Evolutionary conservation across 768 basidiomycete genomes (phyloP).

Genomic region (Filobasidium floriforme): DNA sequence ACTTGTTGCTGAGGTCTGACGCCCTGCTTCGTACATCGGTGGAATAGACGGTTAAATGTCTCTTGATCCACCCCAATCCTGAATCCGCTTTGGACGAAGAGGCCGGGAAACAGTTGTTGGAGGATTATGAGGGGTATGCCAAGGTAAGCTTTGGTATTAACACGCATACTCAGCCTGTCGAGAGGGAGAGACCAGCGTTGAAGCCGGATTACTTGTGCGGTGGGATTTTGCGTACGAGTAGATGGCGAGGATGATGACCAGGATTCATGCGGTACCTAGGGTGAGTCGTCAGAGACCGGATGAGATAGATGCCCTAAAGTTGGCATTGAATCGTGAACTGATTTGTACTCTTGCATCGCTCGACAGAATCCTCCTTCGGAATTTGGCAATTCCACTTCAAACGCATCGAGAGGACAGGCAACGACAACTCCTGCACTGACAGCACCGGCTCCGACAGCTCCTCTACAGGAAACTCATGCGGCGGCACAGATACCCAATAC

Average conservation of each 20-base stretch:
- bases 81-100: conserved; percentile 95
- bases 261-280: conserved; percentile 45
- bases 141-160: conserved; percentile 35
- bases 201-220: neutral
- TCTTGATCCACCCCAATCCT: conserved; percentile 93
- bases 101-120: conserved; percentile 77
- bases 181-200: no score
- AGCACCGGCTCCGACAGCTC: neutral
- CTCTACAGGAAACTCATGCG: neutral
- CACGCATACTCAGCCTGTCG: conserved; percentile 2
- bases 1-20: no score
- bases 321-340: neutral
- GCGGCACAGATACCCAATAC: neutral
- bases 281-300: conserved; percentile 15
- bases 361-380: conserved; percentile 12
- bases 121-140: conserved; percentile 82
- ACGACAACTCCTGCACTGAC: neutral
- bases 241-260: conserved; percentile 45
- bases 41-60: conserved; percentile 70
- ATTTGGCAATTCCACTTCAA: conserved; percentile 3
- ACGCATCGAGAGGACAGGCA: neutral
- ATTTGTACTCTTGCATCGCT: neutral
- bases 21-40: no score
- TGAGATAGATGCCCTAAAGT: no score
- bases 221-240: conserved; percentile 9